These are phyloP conservation scores for Dactylellina cionopaga DNA, from an alignment of 2,329 filamentous ascomycete species.

Conservation along the genomic window DNA sequence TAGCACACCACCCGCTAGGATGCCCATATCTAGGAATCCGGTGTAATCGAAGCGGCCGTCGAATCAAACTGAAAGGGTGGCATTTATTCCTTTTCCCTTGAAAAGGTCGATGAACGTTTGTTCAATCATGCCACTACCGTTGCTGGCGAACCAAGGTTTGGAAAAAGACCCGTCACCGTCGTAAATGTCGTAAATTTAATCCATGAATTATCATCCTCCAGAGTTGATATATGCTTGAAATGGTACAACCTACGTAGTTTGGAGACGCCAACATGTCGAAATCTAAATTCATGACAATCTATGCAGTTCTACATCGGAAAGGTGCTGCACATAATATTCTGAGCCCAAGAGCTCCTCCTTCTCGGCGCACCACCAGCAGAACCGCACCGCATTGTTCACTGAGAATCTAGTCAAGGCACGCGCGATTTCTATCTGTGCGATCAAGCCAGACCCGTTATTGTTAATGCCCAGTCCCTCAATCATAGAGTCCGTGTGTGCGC, in stretches of 20 bases:
- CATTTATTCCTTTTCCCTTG: conserved; percentile 61
- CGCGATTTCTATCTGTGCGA: conserved; percentile 70
- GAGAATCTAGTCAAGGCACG: conserved; percentile 68
- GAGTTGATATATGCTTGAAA: too few relatives aligned
- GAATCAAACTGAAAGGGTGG: conserved; percentile 65
- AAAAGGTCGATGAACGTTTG: conserved; percentile 67
- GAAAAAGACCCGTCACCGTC: conserved; percentile 69
- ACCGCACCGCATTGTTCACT: conserved; percentile 70
- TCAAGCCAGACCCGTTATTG: conserved; percentile 72
- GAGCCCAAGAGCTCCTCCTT: conserved; percentile 69
- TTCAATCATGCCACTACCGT: conserved; percentile 68
- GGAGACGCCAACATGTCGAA: conserved; percentile 76
- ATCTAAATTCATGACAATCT: conserved; percentile 75
- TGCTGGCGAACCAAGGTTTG: conserved; percentile 65
- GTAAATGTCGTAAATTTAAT: conserved; percentile 58
- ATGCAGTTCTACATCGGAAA: conserved; percentile 66
- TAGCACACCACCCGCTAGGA: conserved; percentile 69
- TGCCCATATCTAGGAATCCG: conserved; percentile 68
- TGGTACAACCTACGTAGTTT: conserved; percentile 64
- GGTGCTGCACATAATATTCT: conserved; percentile 67
- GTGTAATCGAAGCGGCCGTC: conserved; percentile 70
- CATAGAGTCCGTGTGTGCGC: conserved; percentile 72
- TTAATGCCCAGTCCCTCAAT: conserved; percentile 73
- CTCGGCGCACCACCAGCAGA: conserved; percentile 73
- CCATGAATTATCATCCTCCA: too few relatives aligned